Evolutionary conservation across 2,329 filamentous ascomycete genomes (phyloP).

Genomic region (Penicillium sp.): DNA sequence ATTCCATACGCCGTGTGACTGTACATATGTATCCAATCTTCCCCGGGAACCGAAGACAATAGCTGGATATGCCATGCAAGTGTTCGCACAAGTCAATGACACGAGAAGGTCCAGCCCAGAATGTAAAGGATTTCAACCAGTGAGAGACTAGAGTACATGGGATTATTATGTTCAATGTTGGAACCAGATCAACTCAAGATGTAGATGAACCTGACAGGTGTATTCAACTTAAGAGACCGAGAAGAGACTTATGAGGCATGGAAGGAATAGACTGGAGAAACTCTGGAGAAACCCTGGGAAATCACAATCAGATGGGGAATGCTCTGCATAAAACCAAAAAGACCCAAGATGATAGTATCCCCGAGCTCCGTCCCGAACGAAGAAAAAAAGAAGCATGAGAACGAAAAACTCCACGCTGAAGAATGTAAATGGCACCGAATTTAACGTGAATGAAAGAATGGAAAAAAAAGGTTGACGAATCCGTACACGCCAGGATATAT

Average conservation of each 20-base stretch:
- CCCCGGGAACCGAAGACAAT: background rate
- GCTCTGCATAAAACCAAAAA: conserved; percentile 10
- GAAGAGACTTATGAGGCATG: background rate
- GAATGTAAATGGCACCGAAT: conserved; percentile 11
- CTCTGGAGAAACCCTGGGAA: conserved; percentile 1
- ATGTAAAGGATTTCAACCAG: background rate
- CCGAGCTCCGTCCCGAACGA: background rate
- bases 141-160: background rate
- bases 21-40: conserved; percentile 10
- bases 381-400: conserved; percentile 9
- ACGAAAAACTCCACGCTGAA: conserved; percentile 26
- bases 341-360: background rate
- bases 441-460: background rate
- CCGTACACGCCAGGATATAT: conserved; percentile 23
- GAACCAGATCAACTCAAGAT: background rate
- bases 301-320: conserved; percentile 13
- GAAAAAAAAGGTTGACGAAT: conserved; percentile 1
- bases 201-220: background rate
- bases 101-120: background rate
- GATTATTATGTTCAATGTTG: background rate
- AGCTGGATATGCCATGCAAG: conserved; percentile 7
- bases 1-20: conserved; percentile 15
- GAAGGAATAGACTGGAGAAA: background rate
- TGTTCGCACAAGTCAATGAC: conserved; percentile 6
- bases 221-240: background rate